phyloP scores from a whole-genome alignment of 176 grass and related monocot genomes.

The Zizania latifolia region DNA sequence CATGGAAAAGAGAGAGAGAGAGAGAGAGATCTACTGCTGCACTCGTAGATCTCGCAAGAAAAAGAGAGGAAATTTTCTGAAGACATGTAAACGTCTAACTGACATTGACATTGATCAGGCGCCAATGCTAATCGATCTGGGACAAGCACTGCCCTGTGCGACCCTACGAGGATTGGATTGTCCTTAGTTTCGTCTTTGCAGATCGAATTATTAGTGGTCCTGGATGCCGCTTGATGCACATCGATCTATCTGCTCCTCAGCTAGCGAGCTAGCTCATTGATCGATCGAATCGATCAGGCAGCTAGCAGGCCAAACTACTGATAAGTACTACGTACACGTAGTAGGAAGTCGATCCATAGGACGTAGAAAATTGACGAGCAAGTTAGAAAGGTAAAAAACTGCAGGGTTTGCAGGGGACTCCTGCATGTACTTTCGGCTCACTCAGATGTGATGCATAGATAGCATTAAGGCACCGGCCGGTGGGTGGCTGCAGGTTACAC shows the following conservation, averaged over 20 bases:
- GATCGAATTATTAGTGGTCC: slow-evolving; percentile 33
- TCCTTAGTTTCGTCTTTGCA: slow-evolving; percentile 15
- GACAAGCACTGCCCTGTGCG: slow-evolving; percentile 31
- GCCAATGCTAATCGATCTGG: slow-evolving; percentile 24
- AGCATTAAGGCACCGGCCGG: neutral
- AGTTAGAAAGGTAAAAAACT: neutral
- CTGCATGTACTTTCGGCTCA: neutral
- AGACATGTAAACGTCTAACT: slow-evolving; percentile 6
- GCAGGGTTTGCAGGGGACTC: neutral
- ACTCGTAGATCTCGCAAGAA: slow-evolving; percentile 8
- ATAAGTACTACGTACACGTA: neutral
- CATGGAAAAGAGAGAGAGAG: neutral
- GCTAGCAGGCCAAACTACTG: too few relatives aligned
- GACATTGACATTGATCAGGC: slow-evolving; percentile 1
- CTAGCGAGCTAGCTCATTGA: neutral
- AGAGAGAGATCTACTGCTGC: neutral
- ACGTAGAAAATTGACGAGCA: neutral
- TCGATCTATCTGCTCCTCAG: slow-evolving; percentile 13
- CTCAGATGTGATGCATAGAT: neutral
- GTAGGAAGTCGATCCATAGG: neutral
- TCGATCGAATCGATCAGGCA: neutral
- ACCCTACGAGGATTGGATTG: slow-evolving; percentile 12
- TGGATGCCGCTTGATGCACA: neutral
- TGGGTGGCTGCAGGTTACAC: neutral
- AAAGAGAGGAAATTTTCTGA: neutral